These are phyloP conservation scores for Fusarium camptoceras DNA, from an alignment of 2,329 filamentous ascomycete genomes.

Conservation along the genomic window DNA sequence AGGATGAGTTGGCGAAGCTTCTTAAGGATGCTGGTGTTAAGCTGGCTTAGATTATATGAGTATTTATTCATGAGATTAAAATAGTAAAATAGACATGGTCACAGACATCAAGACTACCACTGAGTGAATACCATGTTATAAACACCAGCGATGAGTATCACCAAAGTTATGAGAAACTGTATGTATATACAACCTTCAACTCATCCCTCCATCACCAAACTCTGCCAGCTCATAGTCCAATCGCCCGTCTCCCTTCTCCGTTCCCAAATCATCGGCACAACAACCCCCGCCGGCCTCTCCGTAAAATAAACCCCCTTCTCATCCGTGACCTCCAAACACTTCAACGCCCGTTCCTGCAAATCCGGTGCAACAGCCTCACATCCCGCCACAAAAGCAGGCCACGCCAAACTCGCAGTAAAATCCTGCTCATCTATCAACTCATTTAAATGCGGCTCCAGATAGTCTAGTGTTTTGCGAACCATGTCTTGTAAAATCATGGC, in stretches of 20 bases:
- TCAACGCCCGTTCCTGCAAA: conserved; percentile 48
- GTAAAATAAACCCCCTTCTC: conserved; percentile 47
- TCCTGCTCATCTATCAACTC: conserved; percentile 51
- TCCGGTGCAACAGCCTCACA: conserved; percentile 55
- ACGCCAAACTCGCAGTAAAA: conserved; percentile 54
- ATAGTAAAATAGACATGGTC: conserved; percentile 12
- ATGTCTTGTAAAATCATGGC: conserved; percentile 55
- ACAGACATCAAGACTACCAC: fast-evolving
- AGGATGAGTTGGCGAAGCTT: conserved; percentile 51
- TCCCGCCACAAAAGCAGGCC: conserved; percentile 58
- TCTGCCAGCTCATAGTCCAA: conserved; percentile 49
- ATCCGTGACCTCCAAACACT: conserved; percentile 45
- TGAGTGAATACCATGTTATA: fast-evolving
- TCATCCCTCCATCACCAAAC: conserved; percentile 27
- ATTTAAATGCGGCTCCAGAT: conserved; percentile 51
- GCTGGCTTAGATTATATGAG: background rate
- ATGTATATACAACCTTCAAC: background rate
- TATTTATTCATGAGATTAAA: conserved; percentile 7
- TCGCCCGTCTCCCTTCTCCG: conserved; percentile 45
- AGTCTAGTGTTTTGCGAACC: conserved; percentile 53
- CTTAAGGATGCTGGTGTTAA: conserved; percentile 56
- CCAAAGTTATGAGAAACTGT: fast-evolving
- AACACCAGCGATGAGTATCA: background rate
- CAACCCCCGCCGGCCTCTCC: conserved; percentile 43
- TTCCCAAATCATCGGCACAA: conserved; percentile 49